These are phyloP conservation scores for Nemania sp. DNA, from an alignment of 2,329 filamentous ascomycete genomes.

Conservation along the genomic window DNA sequence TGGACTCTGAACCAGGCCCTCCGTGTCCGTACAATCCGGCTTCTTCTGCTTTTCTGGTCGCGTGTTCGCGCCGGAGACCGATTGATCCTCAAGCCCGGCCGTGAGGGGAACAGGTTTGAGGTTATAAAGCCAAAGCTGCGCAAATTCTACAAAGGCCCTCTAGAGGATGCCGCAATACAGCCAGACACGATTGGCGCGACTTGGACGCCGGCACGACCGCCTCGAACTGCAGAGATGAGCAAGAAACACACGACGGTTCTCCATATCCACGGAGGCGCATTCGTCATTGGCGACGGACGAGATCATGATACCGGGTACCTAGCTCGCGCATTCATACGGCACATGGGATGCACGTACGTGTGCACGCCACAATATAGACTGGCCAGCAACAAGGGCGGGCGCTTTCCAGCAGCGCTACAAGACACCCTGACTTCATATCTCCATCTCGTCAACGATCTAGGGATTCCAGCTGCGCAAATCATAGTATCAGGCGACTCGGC, in stretches of 20 bases:
- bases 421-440: constrained; percentile 40
- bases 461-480: constrained; percentile 35
- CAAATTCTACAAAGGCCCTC: constrained; percentile 13
- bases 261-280: constrained; percentile 42
- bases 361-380: constrained; percentile 42
- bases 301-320: constrained; percentile 37
- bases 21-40: constrained; percentile 15
- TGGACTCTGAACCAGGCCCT: constrained; percentile 20
- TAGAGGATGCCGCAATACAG: constrained; percentile 2
- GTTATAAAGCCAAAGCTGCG: constrained; percentile 9
- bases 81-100: constrained; percentile 17
- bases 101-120: constrained; percentile 16
- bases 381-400: constrained; percentile 27
- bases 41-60: constrained; percentile 12
- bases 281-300: constrained; percentile 39
- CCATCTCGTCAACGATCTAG: constrained; percentile 29
- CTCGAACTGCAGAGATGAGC: not conserved
- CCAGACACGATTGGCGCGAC: constrained; percentile 16
- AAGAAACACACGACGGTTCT: constrained; percentile 25
- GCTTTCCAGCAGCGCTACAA: constrained; percentile 40
- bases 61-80: not conserved
- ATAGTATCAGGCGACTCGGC: constrained; percentile 42
- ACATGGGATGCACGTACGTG: constrained; percentile 32
- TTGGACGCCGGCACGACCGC: constrained; percentile 18
- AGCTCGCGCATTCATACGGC: constrained; percentile 29